Evolutionary conservation across 2,329 filamentous ascomycete genomes (phyloP).

Genomic region (Sclerotinia trifoliorum): DNA sequence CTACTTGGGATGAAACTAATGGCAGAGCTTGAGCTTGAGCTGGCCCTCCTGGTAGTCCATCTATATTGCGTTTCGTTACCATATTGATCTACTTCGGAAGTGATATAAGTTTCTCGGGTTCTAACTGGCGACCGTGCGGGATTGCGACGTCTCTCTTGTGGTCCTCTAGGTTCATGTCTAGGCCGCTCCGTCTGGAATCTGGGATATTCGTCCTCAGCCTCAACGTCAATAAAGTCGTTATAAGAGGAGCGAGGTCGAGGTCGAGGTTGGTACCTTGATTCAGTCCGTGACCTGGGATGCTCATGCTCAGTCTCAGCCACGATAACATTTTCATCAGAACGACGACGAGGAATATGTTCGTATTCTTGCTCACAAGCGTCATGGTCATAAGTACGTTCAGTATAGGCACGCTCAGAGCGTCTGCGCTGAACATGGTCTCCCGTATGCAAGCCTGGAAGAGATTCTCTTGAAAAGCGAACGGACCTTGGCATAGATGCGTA

Average conservation of each 20-base stretch:
- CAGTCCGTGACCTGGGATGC: neutral
- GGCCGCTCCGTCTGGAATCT: neutral
- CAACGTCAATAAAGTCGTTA: neutral
- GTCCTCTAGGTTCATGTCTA: neutral
- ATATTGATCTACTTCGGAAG: conserved; percentile 3
- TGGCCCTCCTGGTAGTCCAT: neutral
- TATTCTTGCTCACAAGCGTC: neutral
- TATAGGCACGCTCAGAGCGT: conserved; percentile 2
- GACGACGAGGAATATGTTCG: neutral
- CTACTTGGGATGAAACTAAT: neutral
- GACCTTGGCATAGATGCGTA: neutral
- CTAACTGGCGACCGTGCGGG: neutral
- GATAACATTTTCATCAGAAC: neutral
- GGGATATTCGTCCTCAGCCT: neutral
- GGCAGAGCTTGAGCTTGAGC: conserved; percentile 10
- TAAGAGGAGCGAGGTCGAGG: neutral
- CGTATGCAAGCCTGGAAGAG: neutral
- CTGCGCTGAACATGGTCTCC: conserved; percentile 1
- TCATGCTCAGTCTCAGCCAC: conserved; percentile 5
- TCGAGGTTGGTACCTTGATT: neutral
- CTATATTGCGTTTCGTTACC: neutral
- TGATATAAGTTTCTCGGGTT: conserved; percentile 8
- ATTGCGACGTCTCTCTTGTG: neutral
- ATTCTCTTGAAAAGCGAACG: neutral
- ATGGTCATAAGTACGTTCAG: conserved; percentile 1